phyloP scores from a whole-genome alignment of 1,139 yeast genomes.

The Pichia sp. region DNA sequence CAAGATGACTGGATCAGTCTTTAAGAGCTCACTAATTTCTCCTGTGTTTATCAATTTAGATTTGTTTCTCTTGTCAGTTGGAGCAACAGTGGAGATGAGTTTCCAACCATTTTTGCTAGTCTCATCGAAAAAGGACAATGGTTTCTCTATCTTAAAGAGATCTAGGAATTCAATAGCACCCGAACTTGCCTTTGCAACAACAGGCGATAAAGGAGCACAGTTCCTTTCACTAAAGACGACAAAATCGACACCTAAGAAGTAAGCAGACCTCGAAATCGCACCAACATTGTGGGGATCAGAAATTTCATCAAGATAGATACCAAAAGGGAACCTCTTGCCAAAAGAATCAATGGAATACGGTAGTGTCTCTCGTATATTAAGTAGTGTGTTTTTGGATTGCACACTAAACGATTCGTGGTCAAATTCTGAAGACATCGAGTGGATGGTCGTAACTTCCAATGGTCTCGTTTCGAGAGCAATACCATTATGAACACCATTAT shows the following conservation, averaged over 20 bases:
- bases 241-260: conserved; percentile 79
- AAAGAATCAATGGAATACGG: conserved; percentile 4
- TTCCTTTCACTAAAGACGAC: conserved; percentile 63
- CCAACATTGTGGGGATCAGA: conserved; percentile 92
- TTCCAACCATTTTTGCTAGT: conserved; percentile 61
- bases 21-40: conserved; percentile 38
- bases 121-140: conserved; percentile 54
- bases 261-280: conserved; percentile 76
- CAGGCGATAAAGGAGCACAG: conserved; percentile 70
- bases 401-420: conserved; percentile 30
- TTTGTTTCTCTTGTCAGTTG: conserved; percentile 19
- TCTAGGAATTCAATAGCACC: conserved; percentile 82
- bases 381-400: conserved; percentile 14
- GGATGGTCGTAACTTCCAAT: conserved; percentile 38
- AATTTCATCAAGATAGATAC: conserved; percentile 71
- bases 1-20: conserved; percentile 53
- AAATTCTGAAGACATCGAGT: conserved; percentile 28
- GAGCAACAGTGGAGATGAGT: conserved; percentile 56
- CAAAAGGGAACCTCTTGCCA: conserved; percentile 48
- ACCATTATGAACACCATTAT: conserved; percentile 78
- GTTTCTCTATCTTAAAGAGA: conserved; percentile 49
- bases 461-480: conserved; percentile 65
- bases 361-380: not conserved
- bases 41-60: conserved; percentile 31
- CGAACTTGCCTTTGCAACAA: conserved; percentile 72